phyloP scores from a whole-genome alignment of 2,329 filamentous ascomycete species.

The Aureobasidium uvarum region DNA sequence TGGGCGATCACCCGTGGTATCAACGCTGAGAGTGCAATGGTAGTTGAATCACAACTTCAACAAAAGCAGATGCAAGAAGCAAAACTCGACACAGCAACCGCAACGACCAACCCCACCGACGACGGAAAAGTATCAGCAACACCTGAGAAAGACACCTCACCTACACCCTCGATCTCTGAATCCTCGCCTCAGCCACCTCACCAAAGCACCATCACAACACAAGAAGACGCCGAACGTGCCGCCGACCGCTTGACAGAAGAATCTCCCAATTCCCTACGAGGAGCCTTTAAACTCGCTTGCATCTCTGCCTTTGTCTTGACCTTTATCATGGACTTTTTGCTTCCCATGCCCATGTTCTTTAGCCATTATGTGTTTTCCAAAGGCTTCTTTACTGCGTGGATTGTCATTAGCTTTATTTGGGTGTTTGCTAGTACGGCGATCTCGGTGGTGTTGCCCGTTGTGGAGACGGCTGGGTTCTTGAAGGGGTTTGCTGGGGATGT shows the following conservation, averaged over 20 bases:
- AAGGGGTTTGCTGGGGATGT: conserved; percentile 23
- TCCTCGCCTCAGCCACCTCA: background rate
- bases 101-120: background rate
- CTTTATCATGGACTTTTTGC: conserved; percentile 42
- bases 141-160: background rate
- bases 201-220: background rate
- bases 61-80: conserved; percentile 42
- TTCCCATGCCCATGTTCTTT: conserved; percentile 46
- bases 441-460: conserved; percentile 41
- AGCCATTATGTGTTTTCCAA: conserved; percentile 43
- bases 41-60: conserved; percentile 28
- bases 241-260: conserved; percentile 35
- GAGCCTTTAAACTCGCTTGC: conserved; percentile 42
- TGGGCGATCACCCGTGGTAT: conserved; percentile 43
- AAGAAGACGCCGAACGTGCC: conserved; percentile 15
- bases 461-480: conserved; percentile 43
- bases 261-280: conserved; percentile 37
- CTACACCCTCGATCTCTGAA: background rate
- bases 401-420: conserved; percentile 43
- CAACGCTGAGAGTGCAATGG: conserved; percentile 33
- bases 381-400: conserved; percentile 44
- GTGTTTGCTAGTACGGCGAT: conserved; percentile 42
- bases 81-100: background rate
- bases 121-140: conserved; percentile 29
- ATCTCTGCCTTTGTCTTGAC: conserved; percentile 40